Percentiles rank a stretch among this genome's conserved stretches.
phyloP scores from a whole-genome alignment of 78 protist species.

The Dictyostelium capitatum region DNA sequence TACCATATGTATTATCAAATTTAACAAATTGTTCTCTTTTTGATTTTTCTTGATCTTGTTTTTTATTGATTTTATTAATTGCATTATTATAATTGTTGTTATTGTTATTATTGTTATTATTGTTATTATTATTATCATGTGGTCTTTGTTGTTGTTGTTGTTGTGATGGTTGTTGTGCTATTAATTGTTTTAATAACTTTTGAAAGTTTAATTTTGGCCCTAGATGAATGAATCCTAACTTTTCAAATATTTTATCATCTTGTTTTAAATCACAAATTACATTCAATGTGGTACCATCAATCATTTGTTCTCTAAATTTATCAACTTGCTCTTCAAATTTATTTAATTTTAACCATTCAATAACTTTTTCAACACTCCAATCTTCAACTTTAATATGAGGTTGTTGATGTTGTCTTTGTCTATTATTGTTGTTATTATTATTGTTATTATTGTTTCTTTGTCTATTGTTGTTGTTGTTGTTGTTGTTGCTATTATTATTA shows the following conservation, averaged over 20 bases:
- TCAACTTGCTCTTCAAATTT: background rate
- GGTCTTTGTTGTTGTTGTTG: background rate
- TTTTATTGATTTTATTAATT: background rate
- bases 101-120: background rate
- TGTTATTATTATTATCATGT: background rate
- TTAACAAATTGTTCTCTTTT: background rate
- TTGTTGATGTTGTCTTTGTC: background rate
- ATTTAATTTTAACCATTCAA: background rate
- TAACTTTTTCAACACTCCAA: slow-evolving; percentile 20
- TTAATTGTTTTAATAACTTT: background rate
- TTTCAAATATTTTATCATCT: background rate
- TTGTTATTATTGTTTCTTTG: background rate
- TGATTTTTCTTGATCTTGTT: background rate
- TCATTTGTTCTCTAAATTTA: background rate
- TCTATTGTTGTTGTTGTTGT: background rate
- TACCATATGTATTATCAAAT: background rate
- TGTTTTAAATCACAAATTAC: background rate
- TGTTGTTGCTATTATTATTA: background rate
- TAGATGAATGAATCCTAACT: background rate
- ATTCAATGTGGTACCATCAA: background rate
- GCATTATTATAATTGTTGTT: background rate
- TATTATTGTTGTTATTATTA: background rate
- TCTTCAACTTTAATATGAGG: background rate
- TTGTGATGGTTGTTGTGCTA: background rate
- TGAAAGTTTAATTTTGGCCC: slow-evolving; percentile 13